A percentile compares a stretch with the other conserved stretches of the same genome.
Conservation (phyloP, 768 basidiomycete species). For the Infundibulicybe gibba region DNA sequence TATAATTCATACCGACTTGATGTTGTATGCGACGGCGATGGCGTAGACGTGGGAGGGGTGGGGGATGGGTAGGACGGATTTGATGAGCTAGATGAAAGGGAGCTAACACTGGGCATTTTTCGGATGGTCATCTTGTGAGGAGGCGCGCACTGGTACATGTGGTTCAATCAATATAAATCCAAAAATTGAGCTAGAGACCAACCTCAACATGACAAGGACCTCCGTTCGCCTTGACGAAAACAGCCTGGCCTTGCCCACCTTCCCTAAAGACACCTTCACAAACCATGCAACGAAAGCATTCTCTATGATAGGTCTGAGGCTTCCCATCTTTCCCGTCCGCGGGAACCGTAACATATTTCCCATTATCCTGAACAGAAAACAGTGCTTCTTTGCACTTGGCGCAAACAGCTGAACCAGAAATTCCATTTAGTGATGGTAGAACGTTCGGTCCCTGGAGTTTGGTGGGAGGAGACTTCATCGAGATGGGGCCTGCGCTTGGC, state of each 20-base stretch:
- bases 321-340: constrained; percentile 40
- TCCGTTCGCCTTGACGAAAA: constrained; percentile 63
- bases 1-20: constrained; percentile 39
- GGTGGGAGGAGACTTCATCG: constrained; percentile 4
- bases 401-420: constrained; percentile 44
- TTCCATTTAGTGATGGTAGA: not conserved
- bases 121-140: constrained; percentile 36
- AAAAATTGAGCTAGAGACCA: constrained; percentile 5
- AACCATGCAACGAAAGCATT: constrained; percentile 71
- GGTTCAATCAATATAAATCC: not conserved
- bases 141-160: constrained; percentile 36
- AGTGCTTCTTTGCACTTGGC: constrained; percentile 56
- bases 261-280: constrained; percentile 67
- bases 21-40: constrained; percentile 18
- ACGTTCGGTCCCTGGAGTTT: constrained; percentile 15
- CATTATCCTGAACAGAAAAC: constrained; percentile 53
- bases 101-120: constrained; percentile 22
- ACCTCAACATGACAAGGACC: constrained; percentile 72
- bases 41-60: constrained; percentile 6
- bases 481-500: constrained; percentile 1
- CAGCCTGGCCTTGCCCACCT: constrained; percentile 53
- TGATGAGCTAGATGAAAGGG: constrained; percentile 8
- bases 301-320: constrained; percentile 65
- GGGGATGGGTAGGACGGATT: constrained; percentile 5
- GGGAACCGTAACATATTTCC: constrained; percentile 72